These are phyloP conservation scores for Puccinia coronata DNA, from an alignment of 1,284 basidiomycete species.

Conservation along the genomic window DNA sequence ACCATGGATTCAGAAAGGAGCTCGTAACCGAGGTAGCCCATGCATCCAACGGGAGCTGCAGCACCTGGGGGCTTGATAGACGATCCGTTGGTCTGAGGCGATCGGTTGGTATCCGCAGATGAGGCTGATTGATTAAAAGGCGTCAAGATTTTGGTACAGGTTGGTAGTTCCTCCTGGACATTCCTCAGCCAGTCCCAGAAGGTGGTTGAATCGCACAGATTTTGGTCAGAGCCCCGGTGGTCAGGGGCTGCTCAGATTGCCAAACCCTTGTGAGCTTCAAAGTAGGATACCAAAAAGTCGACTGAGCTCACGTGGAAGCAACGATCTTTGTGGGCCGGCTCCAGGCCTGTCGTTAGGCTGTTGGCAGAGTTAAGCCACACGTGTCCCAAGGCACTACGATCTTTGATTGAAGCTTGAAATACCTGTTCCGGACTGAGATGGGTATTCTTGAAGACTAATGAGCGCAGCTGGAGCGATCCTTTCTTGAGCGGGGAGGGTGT, in stretches of 20 bases:
- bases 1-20: too few species aligned
- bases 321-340: background rate
- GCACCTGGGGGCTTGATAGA: too few species aligned
- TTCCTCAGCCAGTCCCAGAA: too few species aligned
- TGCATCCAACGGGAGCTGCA: slow-evolving; percentile 18
- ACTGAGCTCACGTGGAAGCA: slow-evolving; percentile 25
- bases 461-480: background rate
- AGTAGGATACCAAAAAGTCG: slow-evolving; percentile 37
- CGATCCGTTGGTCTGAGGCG: too few species aligned
- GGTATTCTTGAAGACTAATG: background rate
- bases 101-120: too few species aligned
- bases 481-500: background rate
- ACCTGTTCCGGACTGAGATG: too few species aligned
- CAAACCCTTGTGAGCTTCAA: background rate
- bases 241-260: background rate
- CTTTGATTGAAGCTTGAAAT: too few species aligned
- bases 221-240: background rate
- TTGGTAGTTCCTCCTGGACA: too few species aligned
- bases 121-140: too few species aligned
- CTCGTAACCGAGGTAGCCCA: too few species aligned
- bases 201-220: too few species aligned
- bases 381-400: too few species aligned
- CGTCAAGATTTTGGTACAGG: background rate
- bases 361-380: slow-evolving; percentile 38
- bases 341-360: background rate